Conservation (phyloP, 192 early-diverging fungal genomes). For the Globomyces pollinis-pini region DNA sequence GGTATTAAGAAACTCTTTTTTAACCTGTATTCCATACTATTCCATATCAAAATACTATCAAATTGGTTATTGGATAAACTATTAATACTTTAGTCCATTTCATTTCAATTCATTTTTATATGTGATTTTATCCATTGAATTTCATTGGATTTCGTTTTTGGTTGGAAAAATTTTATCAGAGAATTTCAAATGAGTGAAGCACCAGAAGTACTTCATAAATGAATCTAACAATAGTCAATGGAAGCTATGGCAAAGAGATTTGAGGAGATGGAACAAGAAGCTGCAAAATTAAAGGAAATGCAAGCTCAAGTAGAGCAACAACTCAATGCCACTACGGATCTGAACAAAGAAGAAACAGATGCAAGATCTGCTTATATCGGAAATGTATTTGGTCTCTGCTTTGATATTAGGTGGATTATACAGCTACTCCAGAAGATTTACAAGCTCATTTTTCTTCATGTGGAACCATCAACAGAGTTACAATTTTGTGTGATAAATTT, state of each 20-base stretch:
- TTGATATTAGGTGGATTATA: conserved; percentile 71
- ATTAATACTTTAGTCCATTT: no score
- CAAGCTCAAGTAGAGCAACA: conserved; percentile 65
- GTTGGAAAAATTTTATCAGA: no score
- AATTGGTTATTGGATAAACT: no score
- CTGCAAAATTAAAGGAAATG: conserved; percentile 69
- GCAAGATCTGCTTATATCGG: conserved; percentile 87
- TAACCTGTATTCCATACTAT: no score
- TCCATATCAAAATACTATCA: no score
- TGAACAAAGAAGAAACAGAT: conserved; percentile 65
- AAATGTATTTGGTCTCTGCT: conserved; percentile 65
- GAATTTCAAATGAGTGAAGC: no score
- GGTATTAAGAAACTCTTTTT: no score
- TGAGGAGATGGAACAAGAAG: conserved; percentile 75
- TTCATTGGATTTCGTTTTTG: no score
- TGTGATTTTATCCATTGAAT: no score
- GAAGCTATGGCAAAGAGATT: conserved; percentile 72
- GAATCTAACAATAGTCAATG: conserved; percentile 49
- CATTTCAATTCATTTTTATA: no score
- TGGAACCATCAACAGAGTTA: conserved; percentile 93
- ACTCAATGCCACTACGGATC: conserved; percentile 7
- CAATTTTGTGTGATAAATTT: conserved; percentile 89
- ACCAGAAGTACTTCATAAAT: no score
- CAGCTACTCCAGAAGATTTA: conserved; percentile 86
- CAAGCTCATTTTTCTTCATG: conserved; percentile 92